Base-by-base conservation (phyloP, 2,329 filamentous ascomycete genomes). In the Furcasterigmium sp. region DNA sequence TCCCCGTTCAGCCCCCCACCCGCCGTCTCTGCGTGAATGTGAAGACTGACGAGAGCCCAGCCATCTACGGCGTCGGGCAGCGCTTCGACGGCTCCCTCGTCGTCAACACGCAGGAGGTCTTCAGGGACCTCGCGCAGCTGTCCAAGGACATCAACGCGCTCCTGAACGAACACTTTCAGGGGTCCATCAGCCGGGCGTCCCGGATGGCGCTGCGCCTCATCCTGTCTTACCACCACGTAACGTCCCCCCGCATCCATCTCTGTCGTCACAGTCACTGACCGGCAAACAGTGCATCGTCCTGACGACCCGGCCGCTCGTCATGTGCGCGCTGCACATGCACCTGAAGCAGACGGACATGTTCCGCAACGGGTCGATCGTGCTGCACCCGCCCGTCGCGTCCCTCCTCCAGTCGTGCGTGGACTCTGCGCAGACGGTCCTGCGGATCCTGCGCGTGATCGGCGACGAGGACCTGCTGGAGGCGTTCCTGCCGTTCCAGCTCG, bases 401-500 rank as follows among this genome's bases (percentile, higher is more conserved):
- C 23, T 49, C 2, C 6, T 49, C 9, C 47, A 49, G 8, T 49
- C 47, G 8, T 49, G 47, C 21, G 47, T 48, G n/a, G 47, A 49
- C 35, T 49, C 47, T 2, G 47, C 47, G 0, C 47, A 49, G 18
- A 49, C 47, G 6, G 46, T 49, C 3, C 47, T 49, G 8, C 40
- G 46, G 11, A 49, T 42, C 2, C 47, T 49, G 9, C 45, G 47
- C 4, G 47, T 49, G 9, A 39, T 49, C 8, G 47, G 47, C 17
- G 41, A 51, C 34, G 53, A 60, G 13, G 58, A 62, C 35, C 47
- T 62, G 3, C 47, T 62, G 32, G 60, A 63, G 29, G 59, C 64
- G 2, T 68, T 68, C 10, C 19, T 68, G 2, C 65, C 65, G 0
- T 68, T 68, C 11, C 64, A 68, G 35, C 57, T 68, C 10, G 65